Percentiles rank a stretch among this genome's conserved stretches.
These are phyloP conservation scores for Annulohypoxylon nitens DNA, from an alignment of 495 filamentous ascomycete genomes.

Conservation along the genomic window DNA sequence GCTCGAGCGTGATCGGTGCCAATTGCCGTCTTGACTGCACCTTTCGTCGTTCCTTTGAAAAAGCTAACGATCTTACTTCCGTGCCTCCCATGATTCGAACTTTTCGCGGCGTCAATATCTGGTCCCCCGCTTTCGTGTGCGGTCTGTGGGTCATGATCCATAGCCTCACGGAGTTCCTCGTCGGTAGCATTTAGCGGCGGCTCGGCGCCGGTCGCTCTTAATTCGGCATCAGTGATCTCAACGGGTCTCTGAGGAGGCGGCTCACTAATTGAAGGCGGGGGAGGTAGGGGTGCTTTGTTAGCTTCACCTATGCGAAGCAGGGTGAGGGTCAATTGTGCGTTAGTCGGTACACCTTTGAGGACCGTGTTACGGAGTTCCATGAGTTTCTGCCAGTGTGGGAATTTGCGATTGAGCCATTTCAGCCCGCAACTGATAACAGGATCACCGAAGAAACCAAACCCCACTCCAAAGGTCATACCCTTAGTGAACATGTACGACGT, in stretches of 20 bases:
- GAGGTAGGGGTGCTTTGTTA: slow-evolving; percentile 83
- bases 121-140: slow-evolving; percentile 49
- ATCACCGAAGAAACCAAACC: slow-evolving; percentile 84
- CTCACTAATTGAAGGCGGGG: slow-evolving; percentile 72
- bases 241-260: slow-evolving; percentile 67
- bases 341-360: slow-evolving; percentile 87
- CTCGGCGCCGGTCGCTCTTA: slow-evolving; percentile 56
- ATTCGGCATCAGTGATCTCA: slow-evolving; percentile 61
- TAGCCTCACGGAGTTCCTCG: slow-evolving; percentile 59
- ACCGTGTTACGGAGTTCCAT: slow-evolving; percentile 75
- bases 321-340: slow-evolving; percentile 87
- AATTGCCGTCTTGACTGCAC: slow-evolving; percentile 75
- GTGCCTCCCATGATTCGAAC: slow-evolving; percentile 53
- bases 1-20: slow-evolving; percentile 78
- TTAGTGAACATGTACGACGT: slow-evolving; percentile 84
- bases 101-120: slow-evolving; percentile 65
- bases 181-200: slow-evolving; percentile 57
- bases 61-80: slow-evolving; percentile 71
- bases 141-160: slow-evolving; percentile 54
- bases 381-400: slow-evolving; percentile 81
- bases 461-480: slow-evolving; percentile 71
- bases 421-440: slow-evolving; percentile 73
- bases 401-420: slow-evolving; percentile 71
- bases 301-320: slow-evolving; percentile 88
- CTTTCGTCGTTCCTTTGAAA: slow-evolving; percentile 77